Base-by-base conservation (phyloP, 1,139 yeast species). In the Zhuliangozyma blackwelliae region DNA sequence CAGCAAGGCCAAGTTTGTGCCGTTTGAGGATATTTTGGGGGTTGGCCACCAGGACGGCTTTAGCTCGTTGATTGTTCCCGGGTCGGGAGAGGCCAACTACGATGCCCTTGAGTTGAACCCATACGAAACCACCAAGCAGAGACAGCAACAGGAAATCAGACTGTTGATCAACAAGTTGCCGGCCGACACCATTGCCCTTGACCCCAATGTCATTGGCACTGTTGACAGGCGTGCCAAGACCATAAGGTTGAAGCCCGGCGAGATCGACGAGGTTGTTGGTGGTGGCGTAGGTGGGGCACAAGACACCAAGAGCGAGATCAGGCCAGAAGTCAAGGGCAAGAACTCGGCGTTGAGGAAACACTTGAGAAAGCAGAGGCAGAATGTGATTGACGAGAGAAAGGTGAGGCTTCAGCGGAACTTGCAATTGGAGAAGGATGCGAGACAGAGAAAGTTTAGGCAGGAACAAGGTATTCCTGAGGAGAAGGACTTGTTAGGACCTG, bases 31-130 rank as follows among this genome's bases (percentile, higher is more conserved):
- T 84, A 72, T 92, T 19, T 70, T 94, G 25, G 96, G 97, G 16
- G 77, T 85, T 7, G 97, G 97, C 2, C 95, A 89, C 55, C 72
- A 77, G 35, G 63, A 67, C 10, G 97, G 97, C 20, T 72, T 89
- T 38, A 77, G 83, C 21, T 83, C 94, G 19, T 53, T 94, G 40
- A 84, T 94, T 47, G 75, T 92, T 40, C 98, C 99, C 28, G 99
- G 99, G 28, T 71, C 97, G 35, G 99, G 98, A 68, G 98, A 94
- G 65, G 97, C 98, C 43, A 94, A 94, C 64, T 90, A 77, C 57
- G 99, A 94, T 68, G 90, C 98, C 2, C 66, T 89, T 54, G 98
- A 94, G 62, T 64, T 82, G 52, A 94, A 94, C 61, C 98, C 98
- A 44, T 94, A 75, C 65, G 96, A 88, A 63, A 77, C 94, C 19